Conservation (phyloP, 371 early-diverging fungal genomes). For the Lichtheimia ornata region DNA sequence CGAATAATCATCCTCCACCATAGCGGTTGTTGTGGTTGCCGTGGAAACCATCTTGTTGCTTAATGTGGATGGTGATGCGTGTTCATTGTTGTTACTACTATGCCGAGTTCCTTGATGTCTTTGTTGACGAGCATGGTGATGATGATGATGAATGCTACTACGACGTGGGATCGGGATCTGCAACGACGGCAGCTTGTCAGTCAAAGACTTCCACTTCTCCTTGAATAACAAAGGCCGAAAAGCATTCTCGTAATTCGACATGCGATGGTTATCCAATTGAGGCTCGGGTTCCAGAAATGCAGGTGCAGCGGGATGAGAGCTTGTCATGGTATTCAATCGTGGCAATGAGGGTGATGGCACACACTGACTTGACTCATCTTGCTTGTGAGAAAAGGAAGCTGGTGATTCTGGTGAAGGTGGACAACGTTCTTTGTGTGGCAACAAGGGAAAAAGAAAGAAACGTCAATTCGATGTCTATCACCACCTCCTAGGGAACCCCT, state of each 20-base stretch:
- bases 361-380: slow-evolving; percentile 6
- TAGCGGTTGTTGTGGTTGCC: slow-evolving; percentile 1
- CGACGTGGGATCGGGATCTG: slow-evolving; percentile 27
- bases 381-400: neutral
- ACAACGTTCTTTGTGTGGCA: neutral
- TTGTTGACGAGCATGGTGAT: neutral
- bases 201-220: slow-evolving; percentile 10
- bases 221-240: slow-evolving; percentile 23
- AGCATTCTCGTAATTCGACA: slow-evolving; percentile 14
- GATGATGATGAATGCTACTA: neutral
- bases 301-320: slow-evolving; percentile 7
- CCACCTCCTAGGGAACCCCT: too few species aligned
- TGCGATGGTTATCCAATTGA: slow-evolving; percentile 21
- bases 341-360: slow-evolving; percentile 4
- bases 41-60: neutral
- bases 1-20: slow-evolving; percentile 2
- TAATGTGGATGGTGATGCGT: neutral
- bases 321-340: neutral
- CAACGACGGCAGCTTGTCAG: slow-evolving; percentile 19
- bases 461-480: too few species aligned
- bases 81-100: neutral
- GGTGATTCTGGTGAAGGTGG: slow-evolving; percentile 7
- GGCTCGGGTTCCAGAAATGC: slow-evolving; percentile 30
- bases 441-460: too few species aligned
- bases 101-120: neutral